A percentile compares a stretch with the other conserved stretches of the same genome.
phyloP scores from a whole-genome alignment of 306 rosid genomes.

The Cicer yamashitae region DNA sequence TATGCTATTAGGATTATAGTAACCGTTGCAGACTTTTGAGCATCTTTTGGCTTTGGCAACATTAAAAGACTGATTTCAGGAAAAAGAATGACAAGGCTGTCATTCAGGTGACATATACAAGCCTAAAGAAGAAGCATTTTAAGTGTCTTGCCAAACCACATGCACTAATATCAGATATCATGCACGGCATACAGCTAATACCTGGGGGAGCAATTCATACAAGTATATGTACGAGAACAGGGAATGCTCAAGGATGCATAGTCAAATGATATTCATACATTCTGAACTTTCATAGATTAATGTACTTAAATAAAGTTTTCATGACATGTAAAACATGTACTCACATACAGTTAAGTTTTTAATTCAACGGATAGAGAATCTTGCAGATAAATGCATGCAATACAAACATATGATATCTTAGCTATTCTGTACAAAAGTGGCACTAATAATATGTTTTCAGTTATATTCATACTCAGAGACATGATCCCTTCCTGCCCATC shows the following conservation, averaged over 20 bases:
- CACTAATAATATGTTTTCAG: background rate
- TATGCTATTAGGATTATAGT: background rate
- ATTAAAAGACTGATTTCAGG: slow-evolving; percentile 8
- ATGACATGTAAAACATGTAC: slow-evolving; percentile 23
- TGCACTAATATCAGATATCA: slow-evolving; percentile 2
- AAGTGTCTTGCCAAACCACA: background rate
- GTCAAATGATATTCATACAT: background rate
- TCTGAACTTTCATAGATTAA: slow-evolving; percentile 27
- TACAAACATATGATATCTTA: slow-evolving; percentile 20
- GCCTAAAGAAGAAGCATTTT: background rate
- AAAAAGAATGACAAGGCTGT: background rate
- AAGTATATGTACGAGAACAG: slow-evolving; percentile 4
- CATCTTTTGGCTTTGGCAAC: slow-evolving; percentile 11
- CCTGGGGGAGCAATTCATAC: background rate
- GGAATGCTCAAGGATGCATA: slow-evolving; percentile 26
- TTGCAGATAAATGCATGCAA: slow-evolving; percentile 13
- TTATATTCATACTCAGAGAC: slow-evolving; percentile 49
- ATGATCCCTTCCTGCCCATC: slow-evolving; percentile 73
- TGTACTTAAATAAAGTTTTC: slow-evolving; percentile 12
- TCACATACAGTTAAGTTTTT: slow-evolving; percentile 12
- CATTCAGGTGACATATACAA: background rate
- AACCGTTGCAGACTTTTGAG: background rate
- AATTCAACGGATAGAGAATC: slow-evolving; percentile 21
- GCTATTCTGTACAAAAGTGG: slow-evolving; percentile 54
- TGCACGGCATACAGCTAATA: slow-evolving; percentile 15